phyloP scores from a whole-genome alignment of 257 asterid genomes.

The Jasminum sambac region DNA sequence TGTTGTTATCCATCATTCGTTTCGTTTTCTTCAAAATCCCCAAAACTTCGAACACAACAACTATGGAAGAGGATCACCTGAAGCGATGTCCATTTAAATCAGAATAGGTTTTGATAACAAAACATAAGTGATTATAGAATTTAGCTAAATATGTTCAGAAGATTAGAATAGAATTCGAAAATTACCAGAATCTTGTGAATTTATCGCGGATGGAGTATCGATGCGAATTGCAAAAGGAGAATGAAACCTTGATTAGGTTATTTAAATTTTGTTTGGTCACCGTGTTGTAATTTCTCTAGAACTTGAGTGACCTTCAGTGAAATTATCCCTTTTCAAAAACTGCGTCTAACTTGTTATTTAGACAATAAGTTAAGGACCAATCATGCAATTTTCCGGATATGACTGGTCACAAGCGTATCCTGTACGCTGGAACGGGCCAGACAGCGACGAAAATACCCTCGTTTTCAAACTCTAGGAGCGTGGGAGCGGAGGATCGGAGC shows the following conservation, averaged over 20 bases:
- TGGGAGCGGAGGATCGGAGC: not conserved
- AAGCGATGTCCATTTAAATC: not conserved
- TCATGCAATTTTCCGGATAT: not conserved
- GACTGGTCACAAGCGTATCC: not conserved
- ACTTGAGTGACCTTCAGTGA: no score
- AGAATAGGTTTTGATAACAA: not conserved
- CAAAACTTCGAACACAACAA: not conserved
- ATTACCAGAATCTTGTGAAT: not conserved
- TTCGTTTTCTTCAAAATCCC: slow-evolving; percentile 26
- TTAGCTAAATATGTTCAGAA: not conserved
- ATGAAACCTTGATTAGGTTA: no score
- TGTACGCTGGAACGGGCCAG: not conserved
- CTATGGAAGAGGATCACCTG: not conserved
- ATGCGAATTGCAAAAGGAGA: not conserved
- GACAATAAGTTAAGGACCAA: not conserved
- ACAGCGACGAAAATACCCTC: not conserved
- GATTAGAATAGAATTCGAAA: not conserved
- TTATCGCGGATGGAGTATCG: not conserved
- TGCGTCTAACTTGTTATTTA: not conserved
- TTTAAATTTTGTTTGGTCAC: no score
- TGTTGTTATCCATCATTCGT: slow-evolving; percentile 31
- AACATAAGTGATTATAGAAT: not conserved
- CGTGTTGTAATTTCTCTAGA: no score
- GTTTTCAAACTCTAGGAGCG: not conserved
- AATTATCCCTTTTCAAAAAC: not conserved